Base-by-base conservation (phyloP, 371 early-diverging fungal genomes). In the Coemansia sp. region DNA sequence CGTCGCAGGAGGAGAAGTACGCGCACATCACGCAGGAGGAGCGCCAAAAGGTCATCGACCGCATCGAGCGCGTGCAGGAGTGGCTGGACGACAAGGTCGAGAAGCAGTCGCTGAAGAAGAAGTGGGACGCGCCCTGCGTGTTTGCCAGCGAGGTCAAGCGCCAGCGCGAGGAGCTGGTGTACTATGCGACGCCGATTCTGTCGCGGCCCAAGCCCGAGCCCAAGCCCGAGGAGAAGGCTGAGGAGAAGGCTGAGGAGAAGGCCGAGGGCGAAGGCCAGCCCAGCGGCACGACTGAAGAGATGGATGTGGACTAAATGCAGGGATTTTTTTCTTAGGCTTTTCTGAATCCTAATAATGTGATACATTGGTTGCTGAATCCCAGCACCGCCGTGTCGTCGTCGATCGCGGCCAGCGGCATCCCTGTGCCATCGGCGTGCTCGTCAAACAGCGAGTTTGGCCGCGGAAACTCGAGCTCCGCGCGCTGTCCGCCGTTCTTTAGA, bases 11-110 rank as follows among this genome's bases (percentile, higher is more conserved):
- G 63, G 94, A 88, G 63, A 87, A 88, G 68, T 95, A 90, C 79
- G 78, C 88, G 40, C 96, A 96, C 84, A 94, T 98, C 74, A 81
- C 90, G 56, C 80, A 83, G 53, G 93, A 84, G 50, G 98, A 98
- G 64, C 84, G 92, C 77, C 87, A 93, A 68, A 87, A 85, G 68
- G 86, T 95, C 67, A 81, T 84, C 32, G 88, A 88, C 59, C 89
- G 90, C 68, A 78, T 82, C 63, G 84, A 89, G 60, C 84, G 87
- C 79, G 88, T 89, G 61, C 86, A 88, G 71, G 83, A 87, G 65
- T 97, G 98, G 98, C 82, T 96, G 76, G 92, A 93, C 70, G 87
- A 87, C 57, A 82, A 85, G 76, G 68, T 90, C 42, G 86, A 85
- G 67, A 87, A 88, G 75, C 90, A 92, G 82, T 84, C 86, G 59